Evolutionary conservation across 2,329 filamentous ascomycete species (phyloP).

Genomic region (Trichoderma arundinaceum): DNA sequence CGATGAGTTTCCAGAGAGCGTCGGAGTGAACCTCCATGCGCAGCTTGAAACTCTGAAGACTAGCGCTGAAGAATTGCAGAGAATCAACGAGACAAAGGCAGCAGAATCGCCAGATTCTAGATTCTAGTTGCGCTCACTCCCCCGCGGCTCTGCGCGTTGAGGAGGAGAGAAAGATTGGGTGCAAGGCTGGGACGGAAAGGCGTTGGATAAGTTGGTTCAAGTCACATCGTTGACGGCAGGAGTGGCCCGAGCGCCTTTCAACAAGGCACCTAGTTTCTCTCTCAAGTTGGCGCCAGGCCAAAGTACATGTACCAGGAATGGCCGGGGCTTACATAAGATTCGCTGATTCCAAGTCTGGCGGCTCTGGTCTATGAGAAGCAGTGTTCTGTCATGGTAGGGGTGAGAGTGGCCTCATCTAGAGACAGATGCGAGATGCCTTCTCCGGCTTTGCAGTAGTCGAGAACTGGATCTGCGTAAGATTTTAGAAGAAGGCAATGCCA

Average conservation of each 20-base stretch:
- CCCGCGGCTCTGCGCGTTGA: constrained; percentile 6
- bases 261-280: too few relatives aligned
- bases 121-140: not conserved
- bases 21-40: not conserved
- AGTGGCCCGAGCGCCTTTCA: constrained; percentile 20
- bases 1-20: not conserved
- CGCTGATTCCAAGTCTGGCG: too few relatives aligned
- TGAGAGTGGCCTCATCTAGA: too few relatives aligned
- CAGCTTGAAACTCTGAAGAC: not conserved
- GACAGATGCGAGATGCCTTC: too few relatives aligned
- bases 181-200: constrained; percentile 15
- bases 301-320: too few relatives aligned
- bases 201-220: constrained; percentile 18
- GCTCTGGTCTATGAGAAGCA: not conserved
- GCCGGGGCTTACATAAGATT: too few relatives aligned
- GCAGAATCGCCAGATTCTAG: not conserved
- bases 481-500: not conserved
- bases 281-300: not conserved
- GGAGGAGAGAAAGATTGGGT: constrained; percentile 10
- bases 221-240: constrained; percentile 1
- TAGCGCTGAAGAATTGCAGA: not conserved
- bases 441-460: not conserved
- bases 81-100: not conserved
- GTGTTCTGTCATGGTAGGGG: not conserved
- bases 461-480: not conserved